Percentiles rank a stretch among this genome's conserved stretches.
Evolutionary conservation across 768 basidiomycete genomes (phyloP).

Genomic region (Auricularia auricula-judae): DNA sequence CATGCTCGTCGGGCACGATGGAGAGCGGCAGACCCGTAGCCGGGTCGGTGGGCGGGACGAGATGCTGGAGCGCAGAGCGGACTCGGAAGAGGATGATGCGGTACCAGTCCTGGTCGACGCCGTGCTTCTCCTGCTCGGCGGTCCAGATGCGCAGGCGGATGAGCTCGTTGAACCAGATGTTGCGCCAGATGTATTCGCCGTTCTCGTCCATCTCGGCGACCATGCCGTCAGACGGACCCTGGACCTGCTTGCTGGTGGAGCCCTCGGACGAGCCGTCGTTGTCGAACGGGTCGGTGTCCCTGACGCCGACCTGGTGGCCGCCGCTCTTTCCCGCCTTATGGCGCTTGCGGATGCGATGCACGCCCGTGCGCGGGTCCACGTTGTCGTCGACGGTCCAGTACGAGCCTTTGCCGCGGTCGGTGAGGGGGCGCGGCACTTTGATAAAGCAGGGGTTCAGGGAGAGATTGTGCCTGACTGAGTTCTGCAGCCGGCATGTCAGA

Average conservation of each 20-base stretch:
- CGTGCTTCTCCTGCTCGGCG: constrained; percentile 70
- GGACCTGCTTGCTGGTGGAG: neutral
- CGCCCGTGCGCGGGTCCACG: constrained; percentile 80
- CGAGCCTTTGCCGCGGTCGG: constrained; percentile 82
- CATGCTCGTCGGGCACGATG: neutral
- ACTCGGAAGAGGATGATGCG: constrained; percentile 79
- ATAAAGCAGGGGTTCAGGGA: constrained; percentile 87
- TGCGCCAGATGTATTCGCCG: constrained; percentile 70
- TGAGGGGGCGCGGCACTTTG: constrained; percentile 83
- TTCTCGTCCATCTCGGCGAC: constrained; percentile 50
- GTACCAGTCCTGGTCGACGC: constrained; percentile 77
- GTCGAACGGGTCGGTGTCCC: neutral
- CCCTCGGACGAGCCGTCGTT: neutral
- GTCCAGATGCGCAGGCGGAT: constrained; percentile 63
- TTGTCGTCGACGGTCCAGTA: constrained; percentile 91
- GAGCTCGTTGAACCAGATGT: constrained; percentile 74
- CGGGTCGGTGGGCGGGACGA: neutral
- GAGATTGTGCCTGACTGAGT: constrained; percentile 83
- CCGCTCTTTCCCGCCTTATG: neutral
- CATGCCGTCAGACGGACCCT: neutral
- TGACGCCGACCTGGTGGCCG: neutral
- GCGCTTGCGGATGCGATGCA: constrained; percentile 70
- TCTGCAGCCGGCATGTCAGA: constrained; percentile 31
- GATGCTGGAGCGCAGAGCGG: constrained; percentile 34
- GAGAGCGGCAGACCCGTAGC: neutral